Evolutionary conservation across 2,329 filamentous ascomycete genomes (phyloP).

Genomic region (Cladorrhinum sp.): DNA sequence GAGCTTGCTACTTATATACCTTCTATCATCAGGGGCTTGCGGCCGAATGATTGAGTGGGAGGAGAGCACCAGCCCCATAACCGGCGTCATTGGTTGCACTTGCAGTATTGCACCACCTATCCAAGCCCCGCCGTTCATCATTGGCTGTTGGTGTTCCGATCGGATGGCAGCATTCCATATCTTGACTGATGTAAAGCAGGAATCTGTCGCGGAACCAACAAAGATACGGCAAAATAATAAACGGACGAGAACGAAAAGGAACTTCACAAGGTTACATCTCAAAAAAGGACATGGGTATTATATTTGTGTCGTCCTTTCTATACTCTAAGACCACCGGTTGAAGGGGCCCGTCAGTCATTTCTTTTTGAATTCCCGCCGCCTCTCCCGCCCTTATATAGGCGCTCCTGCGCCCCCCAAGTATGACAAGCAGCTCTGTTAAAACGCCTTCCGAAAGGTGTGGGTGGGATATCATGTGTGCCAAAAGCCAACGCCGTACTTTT

Average conservation of each 20-base stretch:
- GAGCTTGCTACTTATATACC: too few species aligned
- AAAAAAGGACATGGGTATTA: constrained; percentile 14
- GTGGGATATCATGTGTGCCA: constrained; percentile 35
- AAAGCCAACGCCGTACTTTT: constrained; percentile 37
- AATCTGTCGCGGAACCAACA: not conserved
- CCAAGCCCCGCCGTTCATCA: not conserved
- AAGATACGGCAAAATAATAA: not conserved
- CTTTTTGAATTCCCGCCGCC: constrained; percentile 34
- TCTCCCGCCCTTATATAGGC: constrained; percentile 38
- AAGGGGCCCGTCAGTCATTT: constrained; percentile 35
- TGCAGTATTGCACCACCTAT: not conserved
- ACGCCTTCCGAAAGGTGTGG: constrained; percentile 31
- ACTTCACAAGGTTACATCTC: constrained; percentile 4
- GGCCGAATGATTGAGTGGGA: not conserved
- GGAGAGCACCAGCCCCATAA: not conserved
- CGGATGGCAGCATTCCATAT: not conserved
- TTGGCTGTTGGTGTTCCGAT: too few species aligned
- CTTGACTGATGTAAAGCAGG: not conserved
- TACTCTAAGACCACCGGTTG: constrained; percentile 39
- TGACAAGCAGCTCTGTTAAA: constrained; percentile 35
- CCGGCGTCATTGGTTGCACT: not conserved
- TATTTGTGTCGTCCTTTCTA: constrained; percentile 12
- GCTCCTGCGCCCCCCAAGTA: constrained; percentile 17
- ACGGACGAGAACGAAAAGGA: not conserved
- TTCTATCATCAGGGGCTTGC: too few species aligned